Evolutionary conservation across 192 early-diverging fungal genomes (phyloP), one percentile per base, ranked within the genome.

Genomic region (Podila epigama): DNA sequence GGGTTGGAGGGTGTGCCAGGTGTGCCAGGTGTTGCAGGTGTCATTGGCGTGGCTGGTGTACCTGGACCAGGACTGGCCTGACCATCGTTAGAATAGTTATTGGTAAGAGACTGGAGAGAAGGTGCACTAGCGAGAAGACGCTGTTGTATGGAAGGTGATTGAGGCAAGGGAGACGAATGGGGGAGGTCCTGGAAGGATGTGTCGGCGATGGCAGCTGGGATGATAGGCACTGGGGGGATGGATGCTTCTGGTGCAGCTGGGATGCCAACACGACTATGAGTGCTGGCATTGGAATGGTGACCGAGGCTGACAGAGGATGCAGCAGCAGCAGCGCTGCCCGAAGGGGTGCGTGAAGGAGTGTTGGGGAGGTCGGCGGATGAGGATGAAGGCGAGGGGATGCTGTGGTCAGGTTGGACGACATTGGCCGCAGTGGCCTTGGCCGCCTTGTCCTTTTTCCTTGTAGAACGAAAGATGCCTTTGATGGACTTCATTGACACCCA

Each of bases 261-360:
- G 31, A n/a, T 39, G 9, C 50, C 63, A 12, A 58, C 20, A 33
- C 63, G 70, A 6, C 48, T 61, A 50, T 44, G n/a, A 8, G 63
- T 59, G 51, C 70, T 75, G n/a, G 63, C 70, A 27, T 66, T 66
- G 1, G 70, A 66, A 25, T 73, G 63, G 10, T 50, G 57, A 2
- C 70, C 51, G 20, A 73, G 29, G 37, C 56, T 53, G 29, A 31
- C 37, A 11, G n/a, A 22, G 44, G 44, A 22, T 5, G 15, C 7
- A 48, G 50, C 32, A 18, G 55, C 28, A 0, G 63, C 27, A 51
- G 31, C 52, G 40, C 57, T 70, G 59, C 35, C 39, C 2, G 0
- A 34, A 40, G 15, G 40, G 35, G 25, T 27, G 22, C 27, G n/a
- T 41, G 9, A 3, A 22, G n/a, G 28, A 0, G 33, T 53, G 29